Conservation (phyloP, 495 filamentous ascomycete genomes). For the Parathielavia appendiculata region DNA sequence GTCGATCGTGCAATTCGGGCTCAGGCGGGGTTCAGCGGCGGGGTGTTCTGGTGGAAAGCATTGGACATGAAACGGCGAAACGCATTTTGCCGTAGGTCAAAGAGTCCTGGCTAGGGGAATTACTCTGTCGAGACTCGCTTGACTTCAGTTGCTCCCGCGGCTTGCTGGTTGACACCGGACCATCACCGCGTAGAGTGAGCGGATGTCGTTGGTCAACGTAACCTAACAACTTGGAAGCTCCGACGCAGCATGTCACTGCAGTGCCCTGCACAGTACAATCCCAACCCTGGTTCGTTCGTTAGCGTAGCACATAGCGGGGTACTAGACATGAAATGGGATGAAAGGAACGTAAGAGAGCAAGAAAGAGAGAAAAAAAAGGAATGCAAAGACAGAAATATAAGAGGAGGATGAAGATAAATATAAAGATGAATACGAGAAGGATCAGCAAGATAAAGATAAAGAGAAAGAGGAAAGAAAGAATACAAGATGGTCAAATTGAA, state of each 20-base stretch:
- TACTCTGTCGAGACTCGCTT: background rate
- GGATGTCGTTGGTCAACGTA: background rate
- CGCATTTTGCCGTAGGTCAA: slow-evolving; percentile 17
- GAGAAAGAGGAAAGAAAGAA: too few relatives aligned
- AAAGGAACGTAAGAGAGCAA: too few relatives aligned
- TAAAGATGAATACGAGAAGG: too few relatives aligned
- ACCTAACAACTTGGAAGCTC: background rate
- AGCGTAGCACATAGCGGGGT: too few relatives aligned
- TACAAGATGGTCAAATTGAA: too few relatives aligned
- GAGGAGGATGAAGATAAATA: too few relatives aligned
- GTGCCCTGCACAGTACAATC: too few relatives aligned
- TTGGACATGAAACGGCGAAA: background rate
- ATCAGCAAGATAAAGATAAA: too few relatives aligned
- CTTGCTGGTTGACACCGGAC: background rate
- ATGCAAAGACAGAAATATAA: too few relatives aligned
- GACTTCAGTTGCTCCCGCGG: background rate
- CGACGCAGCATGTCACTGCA: slow-evolving; percentile 20
- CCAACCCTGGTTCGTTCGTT: too few relatives aligned
- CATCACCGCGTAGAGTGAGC: background rate
- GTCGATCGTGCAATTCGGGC: background rate
- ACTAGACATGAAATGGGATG: too few relatives aligned
- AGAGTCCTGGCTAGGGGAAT: background rate
- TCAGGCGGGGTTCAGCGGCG: slow-evolving; percentile 17
- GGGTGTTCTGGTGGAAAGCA: slow-evolving; percentile 7
- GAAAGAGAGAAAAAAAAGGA: too few relatives aligned